Base-by-base conservation (phyloP, 225 moss, liverwort and hornwort genomes). In the Physcomitrellopsis africana region DNA sequence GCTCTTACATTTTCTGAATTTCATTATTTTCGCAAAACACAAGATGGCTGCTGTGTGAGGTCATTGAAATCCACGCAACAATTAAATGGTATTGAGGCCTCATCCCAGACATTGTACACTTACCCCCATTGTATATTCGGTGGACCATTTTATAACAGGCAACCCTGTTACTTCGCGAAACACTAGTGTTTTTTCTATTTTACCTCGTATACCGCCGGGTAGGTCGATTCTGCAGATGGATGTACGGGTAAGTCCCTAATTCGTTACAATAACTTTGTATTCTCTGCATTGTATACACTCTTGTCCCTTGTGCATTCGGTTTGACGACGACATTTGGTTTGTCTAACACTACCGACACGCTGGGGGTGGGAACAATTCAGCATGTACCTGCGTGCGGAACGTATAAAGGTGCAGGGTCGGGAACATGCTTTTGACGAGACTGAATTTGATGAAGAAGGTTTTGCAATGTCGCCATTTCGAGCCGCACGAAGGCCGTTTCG, bases 401-500 rank as follows among this genome's bases (percentile, higher is more conserved):
- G 51, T 44, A 17, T 9, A 42, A 63, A 57, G 51, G 19, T 76
- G 75, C 51, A 76, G 51, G 29, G 32, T 37, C 32, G 32, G 32
- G 32, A 37, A 37, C 32, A 37, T 37, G 32, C 32, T 37, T 37
- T 37, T 37, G 32, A 37, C 32, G 32, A 37, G 2, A 7, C 32
- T 37, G 32, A 37, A 37, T 37, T 72, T 37, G 76, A 72, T 23
- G 79, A 79, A 20, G 54, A 8, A 11, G 74, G 54, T 2, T 74
- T 60, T 37, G 54, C 61, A 22, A 52, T 22, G 51, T 76, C 81
- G 16, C 76, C 72, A 60, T 81, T 81, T 52, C 52, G 52, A 44
- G 76, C 76, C 64, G 76, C 81, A n/a, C 71, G 62, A 43, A 49
- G 71, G 10, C 81, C 81, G 44, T 41, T 77, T 42, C 81, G 56